Evolutionary conservation across 805 yeast species (phyloP), one percentile per base, ranked within the genome.

Genomic region (Yarrowia sp.): DNA sequence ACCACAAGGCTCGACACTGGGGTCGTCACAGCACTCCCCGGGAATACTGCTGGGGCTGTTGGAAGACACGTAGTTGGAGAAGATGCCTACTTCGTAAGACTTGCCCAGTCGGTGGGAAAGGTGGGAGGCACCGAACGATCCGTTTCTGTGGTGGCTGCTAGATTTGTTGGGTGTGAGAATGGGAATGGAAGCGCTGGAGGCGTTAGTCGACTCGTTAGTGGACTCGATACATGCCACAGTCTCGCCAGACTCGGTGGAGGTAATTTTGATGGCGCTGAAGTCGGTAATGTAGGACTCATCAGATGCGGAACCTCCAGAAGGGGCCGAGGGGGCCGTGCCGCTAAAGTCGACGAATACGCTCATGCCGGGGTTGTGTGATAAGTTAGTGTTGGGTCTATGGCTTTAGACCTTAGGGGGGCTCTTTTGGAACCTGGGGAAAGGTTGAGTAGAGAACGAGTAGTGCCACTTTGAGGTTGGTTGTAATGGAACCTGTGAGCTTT

Each of bases 61-160:
- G 11, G 63, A 58, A n/a, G 77, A 71, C 35, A 75, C 69, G 66
- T 77, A 82, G 42, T 78, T 73, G 35, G 75, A 73, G 48, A 78
- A 81, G 55, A 84, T 76, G 4, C 77, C 80, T n/a, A 84, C 81
- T 66, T 82, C 82, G 68, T 81, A 81, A 4, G 85, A 80, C 2
- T 78, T 75, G 1, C 85, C 85, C n/a, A 80, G 70, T 61, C 82
- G 66, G 35, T 43, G 51, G 35, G 63, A 58, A 7, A 44, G 63
- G 41, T 58, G 65, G 11, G 42, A 60, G 18, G 44, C 65, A 8
- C 53, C 43, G 7, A 43, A 62, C 15, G 65, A 39, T 13, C 36
- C 33, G 13, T 42, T 14, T 35, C 63, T 17, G 9, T 42, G 31
- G 44, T 63, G 51, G 50, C 45, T n/a, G 17, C 14, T 32, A 17